Evolutionary conservation across 1,284 basidiomycete species (phyloP).

Genomic region (Tilletia caries): DNA sequence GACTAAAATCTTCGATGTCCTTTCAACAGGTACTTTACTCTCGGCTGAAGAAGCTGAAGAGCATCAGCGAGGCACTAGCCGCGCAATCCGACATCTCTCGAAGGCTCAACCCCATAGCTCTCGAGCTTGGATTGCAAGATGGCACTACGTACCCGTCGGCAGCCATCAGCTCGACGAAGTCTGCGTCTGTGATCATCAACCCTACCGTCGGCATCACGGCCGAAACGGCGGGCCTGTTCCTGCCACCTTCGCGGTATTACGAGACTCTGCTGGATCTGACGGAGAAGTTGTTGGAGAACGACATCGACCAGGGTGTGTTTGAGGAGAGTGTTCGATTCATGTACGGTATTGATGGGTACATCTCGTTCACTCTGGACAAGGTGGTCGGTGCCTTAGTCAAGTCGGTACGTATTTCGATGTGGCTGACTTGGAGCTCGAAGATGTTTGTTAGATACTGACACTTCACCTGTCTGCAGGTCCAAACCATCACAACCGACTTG

Average conservation of each 20-base stretch:
- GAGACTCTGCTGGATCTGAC: conserved; percentile 84
- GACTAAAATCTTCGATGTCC: not conserved
- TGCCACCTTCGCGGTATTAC: conserved; percentile 65
- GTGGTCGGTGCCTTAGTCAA: conserved; percentile 63
- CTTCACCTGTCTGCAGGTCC: conserved; percentile 54
- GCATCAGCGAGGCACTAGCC: conserved; percentile 51
- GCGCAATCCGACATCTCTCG: conserved; percentile 29
- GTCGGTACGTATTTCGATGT: conserved; percentile 17
- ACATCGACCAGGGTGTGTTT: conserved; percentile 81
- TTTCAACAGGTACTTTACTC: conserved; percentile 72
- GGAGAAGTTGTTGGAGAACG: conserved; percentile 87
- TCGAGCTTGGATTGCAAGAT: conserved; percentile 66
- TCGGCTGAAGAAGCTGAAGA: conserved; percentile 74
- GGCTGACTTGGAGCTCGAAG: not conserved
- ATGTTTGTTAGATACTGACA: not conserved
- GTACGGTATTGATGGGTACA: conserved; percentile 91
- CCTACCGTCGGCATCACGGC: conserved; percentile 12
- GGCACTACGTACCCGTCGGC: conserved; percentile 54
- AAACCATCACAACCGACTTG: conserved; percentile 71
- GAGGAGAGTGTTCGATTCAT: conserved; percentile 96
- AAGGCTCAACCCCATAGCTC: conserved; percentile 61
- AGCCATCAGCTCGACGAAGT: conserved; percentile 35
- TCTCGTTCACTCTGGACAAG: conserved; percentile 90
- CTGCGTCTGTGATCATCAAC: conserved; percentile 24
- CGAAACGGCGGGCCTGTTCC: conserved; percentile 39